Percentiles rank a stretch among this genome's conserved stretches.
phyloP scores from a whole-genome alignment of 257 asterid genomes.

The Fraxinus americana region DNA sequence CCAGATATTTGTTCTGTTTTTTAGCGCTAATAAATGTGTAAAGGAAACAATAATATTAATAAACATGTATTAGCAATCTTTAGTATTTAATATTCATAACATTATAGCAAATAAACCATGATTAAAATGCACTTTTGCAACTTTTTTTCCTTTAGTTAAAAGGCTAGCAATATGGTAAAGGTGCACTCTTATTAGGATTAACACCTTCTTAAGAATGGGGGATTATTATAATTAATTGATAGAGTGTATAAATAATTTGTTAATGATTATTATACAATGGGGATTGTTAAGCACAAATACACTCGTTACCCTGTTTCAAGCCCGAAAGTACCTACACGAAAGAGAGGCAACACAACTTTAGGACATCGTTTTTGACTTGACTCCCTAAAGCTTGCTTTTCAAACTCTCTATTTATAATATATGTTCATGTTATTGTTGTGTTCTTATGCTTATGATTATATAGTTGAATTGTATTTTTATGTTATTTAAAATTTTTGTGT shows the following conservation, averaged over 20 bases:
- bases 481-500: no score
- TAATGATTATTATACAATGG: not conserved
- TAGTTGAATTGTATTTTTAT: no score
- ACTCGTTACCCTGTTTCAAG: not conserved
- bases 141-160: not conserved
- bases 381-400: no score
- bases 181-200: slow-evolving; percentile 46
- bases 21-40: not conserved
- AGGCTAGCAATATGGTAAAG: slow-evolving; percentile 19
- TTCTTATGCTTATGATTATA: no score
- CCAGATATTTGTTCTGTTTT: not conserved
- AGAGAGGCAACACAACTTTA: no score
- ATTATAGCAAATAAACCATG: not conserved
- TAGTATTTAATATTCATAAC: not conserved
- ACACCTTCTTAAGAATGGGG: slow-evolving; percentile 27
- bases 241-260: not conserved
- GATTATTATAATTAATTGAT: not conserved
- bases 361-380: no score
- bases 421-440: no score
- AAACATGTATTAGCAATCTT: not conserved
- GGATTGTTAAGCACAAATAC: not conserved
- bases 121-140: slow-evolving; percentile 9
- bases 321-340: not conserved
- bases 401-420: no score
- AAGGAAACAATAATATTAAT: not conserved